Conservation (phyloP, 495 filamentous ascomycete genomes). For the Aspergillus nanangensis region DNA sequence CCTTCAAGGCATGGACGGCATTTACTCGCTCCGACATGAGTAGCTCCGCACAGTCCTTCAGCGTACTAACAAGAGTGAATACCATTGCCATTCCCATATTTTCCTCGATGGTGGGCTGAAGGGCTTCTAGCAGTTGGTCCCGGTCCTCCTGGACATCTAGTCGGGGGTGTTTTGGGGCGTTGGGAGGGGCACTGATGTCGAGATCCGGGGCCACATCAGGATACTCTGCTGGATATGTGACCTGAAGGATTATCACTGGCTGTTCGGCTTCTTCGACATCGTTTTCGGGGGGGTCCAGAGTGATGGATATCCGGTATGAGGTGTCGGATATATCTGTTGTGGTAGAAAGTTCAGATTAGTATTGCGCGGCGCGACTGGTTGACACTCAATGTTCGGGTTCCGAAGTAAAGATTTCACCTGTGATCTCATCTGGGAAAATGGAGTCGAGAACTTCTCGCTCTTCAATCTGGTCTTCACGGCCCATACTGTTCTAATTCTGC, state of each 20-base stretch:
- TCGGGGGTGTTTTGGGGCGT: slow-evolving; percentile 60
- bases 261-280: slow-evolving; percentile 48
- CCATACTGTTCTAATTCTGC: slow-evolving; percentile 58
- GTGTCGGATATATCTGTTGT: slow-evolving; percentile 74
- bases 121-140: slow-evolving; percentile 58
- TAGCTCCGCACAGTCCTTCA: slow-evolving; percentile 85
- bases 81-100: slow-evolving; percentile 98
- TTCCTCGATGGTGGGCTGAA: slow-evolving; percentile 72
- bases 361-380: neutral
- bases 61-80: slow-evolving; percentile 77
- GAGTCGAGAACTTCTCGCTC: slow-evolving; percentile 96
- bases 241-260: slow-evolving; percentile 65
- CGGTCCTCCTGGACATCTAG: slow-evolving; percentile 67
- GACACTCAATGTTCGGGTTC: no score
- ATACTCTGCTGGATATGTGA: slow-evolving; percentile 82
- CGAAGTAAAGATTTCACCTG: slow-evolving; percentile 65
- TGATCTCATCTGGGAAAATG: slow-evolving; percentile 97
- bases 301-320: slow-evolving; percentile 78
- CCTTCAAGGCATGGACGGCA: slow-evolving; percentile 54
- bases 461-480: slow-evolving; percentile 88
- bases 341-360: slow-evolving; percentile 7
- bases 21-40: slow-evolving; percentile 67
- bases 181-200: slow-evolving; percentile 65
- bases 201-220: slow-evolving; percentile 80
- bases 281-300: slow-evolving; percentile 65